These are phyloP conservation scores for Elongisporangium undulatum DNA, from an alignment of 352 stramenopile genomes.

Conservation along the genomic window DNA sequence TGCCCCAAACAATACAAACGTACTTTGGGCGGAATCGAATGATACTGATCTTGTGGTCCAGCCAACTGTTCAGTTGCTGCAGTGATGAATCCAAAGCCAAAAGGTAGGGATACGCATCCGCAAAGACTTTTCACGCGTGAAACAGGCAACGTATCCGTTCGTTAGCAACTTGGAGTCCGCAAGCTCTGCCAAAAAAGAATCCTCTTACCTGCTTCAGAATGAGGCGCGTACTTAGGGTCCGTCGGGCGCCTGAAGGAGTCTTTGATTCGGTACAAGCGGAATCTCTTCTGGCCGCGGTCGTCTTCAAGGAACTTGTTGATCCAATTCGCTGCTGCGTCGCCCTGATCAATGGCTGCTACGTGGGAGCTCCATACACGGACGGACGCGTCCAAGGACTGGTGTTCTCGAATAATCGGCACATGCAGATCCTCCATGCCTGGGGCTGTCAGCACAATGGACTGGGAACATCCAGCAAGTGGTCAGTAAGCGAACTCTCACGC, in stretches of 20 bases:
- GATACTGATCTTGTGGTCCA: constrained; percentile 58
- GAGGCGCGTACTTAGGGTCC: constrained; percentile 53
- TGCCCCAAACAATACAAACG: no score
- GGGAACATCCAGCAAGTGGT: background rate
- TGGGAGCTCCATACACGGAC: constrained; percentile 59
- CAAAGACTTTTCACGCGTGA: constrained; percentile 33
- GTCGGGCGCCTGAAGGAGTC: constrained; percentile 52
- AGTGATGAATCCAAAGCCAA: constrained; percentile 58
- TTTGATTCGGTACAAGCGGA: constrained; percentile 59
- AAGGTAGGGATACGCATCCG: constrained; percentile 77
- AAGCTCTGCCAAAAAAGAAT: background rate
- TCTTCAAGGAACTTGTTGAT: constrained; percentile 49
- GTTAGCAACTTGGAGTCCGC: no score
- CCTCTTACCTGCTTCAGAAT: constrained; percentile 38
- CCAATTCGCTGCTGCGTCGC: constrained; percentile 52
- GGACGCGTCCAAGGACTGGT: constrained; percentile 18
- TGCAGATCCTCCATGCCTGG: constrained; percentile 52
- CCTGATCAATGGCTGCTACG: constrained; percentile 56
- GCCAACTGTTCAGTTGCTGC: constrained; percentile 42
- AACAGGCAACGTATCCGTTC: background rate
- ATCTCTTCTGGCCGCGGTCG: constrained; percentile 19
- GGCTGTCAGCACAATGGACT: constrained; percentile 51
- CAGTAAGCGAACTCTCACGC: no score
- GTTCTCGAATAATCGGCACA: constrained; percentile 41
- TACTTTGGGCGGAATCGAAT: constrained; percentile 84